Evolutionary conservation across 2,329 filamentous ascomycete species (phyloP), one percentile per base, ranked within the genome.

Genomic region (Xylariaceae sp.): DNA sequence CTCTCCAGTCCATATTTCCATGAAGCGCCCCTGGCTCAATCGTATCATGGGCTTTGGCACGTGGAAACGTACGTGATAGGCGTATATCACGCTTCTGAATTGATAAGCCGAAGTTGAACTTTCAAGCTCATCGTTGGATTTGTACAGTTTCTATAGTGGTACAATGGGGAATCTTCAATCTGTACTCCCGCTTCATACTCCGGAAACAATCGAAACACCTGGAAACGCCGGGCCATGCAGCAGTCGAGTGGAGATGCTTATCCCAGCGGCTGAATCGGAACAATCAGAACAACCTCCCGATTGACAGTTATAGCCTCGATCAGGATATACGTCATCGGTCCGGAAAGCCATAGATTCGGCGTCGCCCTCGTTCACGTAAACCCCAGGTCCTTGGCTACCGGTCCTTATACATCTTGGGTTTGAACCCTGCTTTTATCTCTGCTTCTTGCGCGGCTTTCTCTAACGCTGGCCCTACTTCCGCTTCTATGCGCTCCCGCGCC

Each of bases 391-490:
- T 36, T 13, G 65, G n/a, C 70, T 74, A 88, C 79, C 84, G 80
- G 70, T 95, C 89, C 76, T 95, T 95, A 74, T 94, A 96, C 55
- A 96, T 77, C 78, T 96, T 96, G 55, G 92, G 94, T 71, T 92
- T 95, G 85, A 90, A 96, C 0, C 92, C 94, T 59, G 90, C 86
- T 68, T 87, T 84, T 50, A 87, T 66, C 72, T 96, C 91, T 52
- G 86, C 85, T 67, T 95, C 90, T 65, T 84, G 78, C 63, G 85
- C 84, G 13, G 81, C 80, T 68, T 86, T 84, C 68, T 89, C 86
- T 65, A 84, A 78, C 55, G 85, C 81, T 55, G 88, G 84, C 60
- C 85, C 80, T 39, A 94, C 76, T 73, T 99, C 92, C 65, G 87
- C 80, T 76, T 97, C 92, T 74, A 99, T 87, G 60, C 94, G 80